phyloP scores from a whole-genome alignment of 345 rosid genomes.

The Jatropha curcas region DNA sequence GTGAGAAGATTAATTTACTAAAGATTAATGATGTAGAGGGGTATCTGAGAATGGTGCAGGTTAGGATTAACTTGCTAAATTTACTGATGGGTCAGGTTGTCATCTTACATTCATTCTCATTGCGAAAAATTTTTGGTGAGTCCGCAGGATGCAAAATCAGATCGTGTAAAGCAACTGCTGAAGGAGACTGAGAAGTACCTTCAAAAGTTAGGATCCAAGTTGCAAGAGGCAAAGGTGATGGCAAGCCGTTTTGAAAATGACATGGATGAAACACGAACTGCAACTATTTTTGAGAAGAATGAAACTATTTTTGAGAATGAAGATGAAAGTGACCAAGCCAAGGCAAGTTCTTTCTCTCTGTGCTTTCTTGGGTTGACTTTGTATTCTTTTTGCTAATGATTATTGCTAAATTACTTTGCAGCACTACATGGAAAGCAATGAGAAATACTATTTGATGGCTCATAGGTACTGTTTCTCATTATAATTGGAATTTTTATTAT shows the following conservation, averaged over 20 bases:
- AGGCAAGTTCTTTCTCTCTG: conserved; percentile 46
- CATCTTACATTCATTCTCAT: conserved; percentile 20
- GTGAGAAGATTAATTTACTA: conserved; percentile 87
- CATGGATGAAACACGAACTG: conserved; percentile 51
- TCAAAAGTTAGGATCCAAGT: conserved; percentile 83
- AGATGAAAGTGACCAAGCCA: conserved; percentile 88
- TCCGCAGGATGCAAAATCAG: conserved; percentile 84
- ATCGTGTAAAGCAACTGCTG: conserved; percentile 82
- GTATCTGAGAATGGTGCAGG: conserved; percentile 96
- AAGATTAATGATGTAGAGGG: conserved; percentile 98
- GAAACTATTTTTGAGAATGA: conserved; percentile 69
- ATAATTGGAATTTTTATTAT: background rate
- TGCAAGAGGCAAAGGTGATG: conserved; percentile 64
- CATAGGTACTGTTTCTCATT: conserved; percentile 57
- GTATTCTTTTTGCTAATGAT: conserved; percentile 3
- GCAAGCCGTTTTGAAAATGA: conserved; percentile 60
- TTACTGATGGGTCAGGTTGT: background rate
- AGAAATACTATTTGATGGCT: conserved; percentile 94
- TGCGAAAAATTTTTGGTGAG: conserved; percentile 12
- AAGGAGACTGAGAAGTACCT: conserved; percentile 95
- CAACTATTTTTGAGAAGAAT: conserved; percentile 50
- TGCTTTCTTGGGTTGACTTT: conserved; percentile 19
- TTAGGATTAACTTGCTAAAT: conserved; percentile 30
- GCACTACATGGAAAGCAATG: conserved; percentile 96
- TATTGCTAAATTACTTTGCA: conserved; percentile 38